Evolutionary conservation across 2,329 filamentous ascomycete genomes (phyloP).

Genomic region (Thielaviopsis euricoi): DNA sequence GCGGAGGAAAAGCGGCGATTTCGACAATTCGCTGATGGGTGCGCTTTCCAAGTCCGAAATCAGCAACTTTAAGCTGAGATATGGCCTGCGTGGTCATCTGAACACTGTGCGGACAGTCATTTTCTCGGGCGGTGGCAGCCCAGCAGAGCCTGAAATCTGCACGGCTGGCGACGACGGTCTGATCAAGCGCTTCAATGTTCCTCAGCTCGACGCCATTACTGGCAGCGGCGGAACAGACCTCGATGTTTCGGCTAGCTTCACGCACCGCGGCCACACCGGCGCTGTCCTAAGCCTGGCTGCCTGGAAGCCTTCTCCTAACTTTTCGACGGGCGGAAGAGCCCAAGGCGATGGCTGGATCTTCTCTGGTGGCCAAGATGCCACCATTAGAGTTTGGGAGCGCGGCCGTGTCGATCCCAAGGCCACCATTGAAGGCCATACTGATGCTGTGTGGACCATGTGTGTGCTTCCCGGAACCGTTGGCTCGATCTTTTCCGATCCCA

Average conservation of each 20-base stretch:
- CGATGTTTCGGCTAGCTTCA: slow-evolving; percentile 87
- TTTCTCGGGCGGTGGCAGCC: slow-evolving; percentile 90
- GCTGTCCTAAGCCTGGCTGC: slow-evolving; percentile 75
- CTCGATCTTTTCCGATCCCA: slow-evolving; percentile 61
- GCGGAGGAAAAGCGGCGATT: slow-evolving; percentile 53
- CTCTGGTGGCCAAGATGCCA: slow-evolving; percentile 87
- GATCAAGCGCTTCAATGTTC: slow-evolving; percentile 93
- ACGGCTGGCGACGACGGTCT: slow-evolving; percentile 90
- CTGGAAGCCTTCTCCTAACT: slow-evolving; percentile 74
- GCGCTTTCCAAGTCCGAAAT: slow-evolving; percentile 45
- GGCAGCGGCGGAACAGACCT: slow-evolving; percentile 45
- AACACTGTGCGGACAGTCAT: slow-evolving; percentile 90
- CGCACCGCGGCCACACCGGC: slow-evolving; percentile 84
- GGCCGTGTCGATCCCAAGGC: slow-evolving; percentile 90
- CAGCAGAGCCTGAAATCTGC: slow-evolving; percentile 90
- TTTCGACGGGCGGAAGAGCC: slow-evolving; percentile 73
- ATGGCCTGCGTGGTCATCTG: slow-evolving; percentile 79
- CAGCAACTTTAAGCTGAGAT: slow-evolving; percentile 78
- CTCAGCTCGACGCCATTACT: slow-evolving; percentile 49
- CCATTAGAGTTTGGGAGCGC: slow-evolving; percentile 87
- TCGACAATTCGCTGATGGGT: slow-evolving; percentile 36
- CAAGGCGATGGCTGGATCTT: slow-evolving; percentile 97
- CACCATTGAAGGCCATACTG: slow-evolving; percentile 82
- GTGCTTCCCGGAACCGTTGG: slow-evolving; percentile 74
- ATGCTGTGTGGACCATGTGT: slow-evolving; percentile 91